Evolutionary conservation across 2,329 filamentous ascomycete species (phyloP).

Genomic region (Alternaria consortialis): DNA sequence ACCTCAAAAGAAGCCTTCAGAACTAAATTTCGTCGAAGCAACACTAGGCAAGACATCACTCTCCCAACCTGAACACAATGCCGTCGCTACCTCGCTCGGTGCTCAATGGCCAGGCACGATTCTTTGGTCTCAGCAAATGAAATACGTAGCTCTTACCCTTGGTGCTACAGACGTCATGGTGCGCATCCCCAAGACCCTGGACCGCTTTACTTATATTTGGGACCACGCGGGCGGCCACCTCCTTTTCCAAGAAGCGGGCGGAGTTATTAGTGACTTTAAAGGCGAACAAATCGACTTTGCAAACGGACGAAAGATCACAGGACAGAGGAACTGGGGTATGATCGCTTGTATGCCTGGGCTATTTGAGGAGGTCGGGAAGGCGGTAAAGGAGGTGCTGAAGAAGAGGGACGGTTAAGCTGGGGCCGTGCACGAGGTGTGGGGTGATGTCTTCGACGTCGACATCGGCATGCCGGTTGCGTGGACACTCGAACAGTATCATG

Average conservation of each 20-base stretch:
- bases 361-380: slow-evolving; percentile 38
- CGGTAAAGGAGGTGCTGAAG: slow-evolving; percentile 40
- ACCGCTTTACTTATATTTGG: slow-evolving; percentile 62
- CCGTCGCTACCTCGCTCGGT: slow-evolving; percentile 51
- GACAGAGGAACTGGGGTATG: slow-evolving; percentile 49
- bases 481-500: background rate
- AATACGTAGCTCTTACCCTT: slow-evolving; percentile 62
- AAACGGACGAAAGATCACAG: slow-evolving; percentile 44
- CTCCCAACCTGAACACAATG: slow-evolving; percentile 49
- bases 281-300: slow-evolving; percentile 60
- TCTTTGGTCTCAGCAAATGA: slow-evolving; percentile 64
- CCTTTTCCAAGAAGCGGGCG: slow-evolving; percentile 61
- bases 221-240: slow-evolving; percentile 65
- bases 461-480: background rate
- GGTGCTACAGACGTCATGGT: slow-evolving; percentile 61
- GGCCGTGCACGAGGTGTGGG: background rate
- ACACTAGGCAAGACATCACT: slow-evolving; percentile 51
- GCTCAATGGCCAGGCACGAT: slow-evolving; percentile 59
- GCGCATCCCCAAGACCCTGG: slow-evolving; percentile 56
- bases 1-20: slow-evolving; percentile 38
- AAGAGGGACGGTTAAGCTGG: slow-evolving; percentile 18
- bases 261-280: slow-evolving; percentile 60
- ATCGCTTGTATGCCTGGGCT: slow-evolving; percentile 39
- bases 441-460: background rate
- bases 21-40: slow-evolving; percentile 59